These are phyloP conservation scores for Albizia julibrissin DNA, from an alignment of 306 rosid species.

Conservation along the genomic window DNA sequence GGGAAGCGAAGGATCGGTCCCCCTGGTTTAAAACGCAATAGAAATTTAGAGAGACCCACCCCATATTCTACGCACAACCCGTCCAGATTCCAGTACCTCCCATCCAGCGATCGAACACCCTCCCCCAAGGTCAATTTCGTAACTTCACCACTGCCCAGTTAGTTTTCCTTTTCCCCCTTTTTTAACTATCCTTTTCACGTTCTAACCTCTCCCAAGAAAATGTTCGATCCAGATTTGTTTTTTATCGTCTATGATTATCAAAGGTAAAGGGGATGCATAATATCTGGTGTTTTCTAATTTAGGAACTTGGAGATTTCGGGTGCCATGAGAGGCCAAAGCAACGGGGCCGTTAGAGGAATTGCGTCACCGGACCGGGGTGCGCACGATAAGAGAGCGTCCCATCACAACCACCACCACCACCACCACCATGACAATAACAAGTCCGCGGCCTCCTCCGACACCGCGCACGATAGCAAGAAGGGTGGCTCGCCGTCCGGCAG, in stretches of 20 bases:
- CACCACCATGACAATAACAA: slow-evolving; percentile 48
- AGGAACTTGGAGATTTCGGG: slow-evolving; percentile 78
- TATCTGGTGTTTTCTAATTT: slow-evolving; percentile 23
- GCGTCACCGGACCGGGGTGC: slow-evolving; percentile 85
- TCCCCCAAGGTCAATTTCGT: slow-evolving; percentile 66
- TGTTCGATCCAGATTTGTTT: slow-evolving; percentile 8
- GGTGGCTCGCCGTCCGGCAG: slow-evolving; percentile 91
- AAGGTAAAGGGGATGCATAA: not conserved
- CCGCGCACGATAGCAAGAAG: slow-evolving; percentile 93
- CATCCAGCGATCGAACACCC: slow-evolving; percentile 46
- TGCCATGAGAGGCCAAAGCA: slow-evolving; percentile 83
- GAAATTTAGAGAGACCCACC: slow-evolving; percentile 13
- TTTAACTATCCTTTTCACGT: not conserved
- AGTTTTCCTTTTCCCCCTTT: not conserved
- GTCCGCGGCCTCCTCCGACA: slow-evolving; percentile 80
- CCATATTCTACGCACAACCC: slow-evolving; percentile 49
- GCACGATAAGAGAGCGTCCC: slow-evolving; percentile 79
- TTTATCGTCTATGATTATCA: not conserved
- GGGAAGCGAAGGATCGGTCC: slow-evolving; percentile 40
- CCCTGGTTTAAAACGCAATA: slow-evolving; percentile 31
- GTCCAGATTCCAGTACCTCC: slow-evolving; percentile 37
- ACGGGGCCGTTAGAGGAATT: slow-evolving; percentile 78
- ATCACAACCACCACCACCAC: slow-evolving; percentile 35
- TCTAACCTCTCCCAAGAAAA: not conserved
- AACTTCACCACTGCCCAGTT: slow-evolving; percentile 38